These are phyloP conservation scores for Fusarium stilboides DNA, from an alignment of 2,329 filamentous ascomycete species.

Conservation along the genomic window DNA sequence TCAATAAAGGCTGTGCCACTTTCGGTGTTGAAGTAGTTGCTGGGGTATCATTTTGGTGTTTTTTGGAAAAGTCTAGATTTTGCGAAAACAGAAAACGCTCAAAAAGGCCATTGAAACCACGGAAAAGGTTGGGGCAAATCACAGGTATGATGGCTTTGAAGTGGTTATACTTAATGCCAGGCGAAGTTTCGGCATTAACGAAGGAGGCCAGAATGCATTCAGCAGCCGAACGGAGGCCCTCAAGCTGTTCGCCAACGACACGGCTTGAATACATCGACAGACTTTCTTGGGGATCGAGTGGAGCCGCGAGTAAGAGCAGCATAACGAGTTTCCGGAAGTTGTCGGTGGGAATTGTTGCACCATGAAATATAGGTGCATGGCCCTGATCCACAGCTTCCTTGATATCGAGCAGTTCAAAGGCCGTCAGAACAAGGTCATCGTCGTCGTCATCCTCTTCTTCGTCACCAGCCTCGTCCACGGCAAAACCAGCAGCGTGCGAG, in stretches of 20 bases:
- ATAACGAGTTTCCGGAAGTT: constrained; percentile 80
- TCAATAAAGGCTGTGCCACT: constrained; percentile 64
- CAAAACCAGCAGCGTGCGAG: constrained; percentile 59
- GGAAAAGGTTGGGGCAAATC: constrained; percentile 76
- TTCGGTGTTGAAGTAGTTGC: constrained; percentile 40
- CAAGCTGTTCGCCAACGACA: constrained; percentile 69
- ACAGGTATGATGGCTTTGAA: constrained; percentile 73
- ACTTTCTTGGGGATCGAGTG: constrained; percentile 75
- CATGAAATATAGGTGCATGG: constrained; percentile 66
- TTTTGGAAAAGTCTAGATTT: constrained; percentile 76
- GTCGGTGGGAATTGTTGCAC: constrained; percentile 80
- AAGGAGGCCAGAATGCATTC: constrained; percentile 78
- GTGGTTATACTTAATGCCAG: constrained; percentile 73
- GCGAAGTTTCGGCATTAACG: constrained; percentile 73
- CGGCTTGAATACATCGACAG: constrained; percentile 73
- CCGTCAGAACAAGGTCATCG: constrained; percentile 77
- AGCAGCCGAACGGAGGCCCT: constrained; percentile 72
- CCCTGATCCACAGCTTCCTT: constrained; percentile 72
- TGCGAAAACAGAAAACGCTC: constrained; percentile 84
- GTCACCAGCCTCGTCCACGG: constrained; percentile 62
- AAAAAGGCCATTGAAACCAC: constrained; percentile 77
- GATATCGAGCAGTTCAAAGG: constrained; percentile 77
- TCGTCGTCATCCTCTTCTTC: constrained; percentile 65
- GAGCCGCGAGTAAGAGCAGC: constrained; percentile 77
- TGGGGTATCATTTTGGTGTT: constrained; percentile 56